These are phyloP conservation scores for Kwoniella europaea DNA, from an alignment of 768 basidiomycete species.

Conservation along the genomic window DNA sequence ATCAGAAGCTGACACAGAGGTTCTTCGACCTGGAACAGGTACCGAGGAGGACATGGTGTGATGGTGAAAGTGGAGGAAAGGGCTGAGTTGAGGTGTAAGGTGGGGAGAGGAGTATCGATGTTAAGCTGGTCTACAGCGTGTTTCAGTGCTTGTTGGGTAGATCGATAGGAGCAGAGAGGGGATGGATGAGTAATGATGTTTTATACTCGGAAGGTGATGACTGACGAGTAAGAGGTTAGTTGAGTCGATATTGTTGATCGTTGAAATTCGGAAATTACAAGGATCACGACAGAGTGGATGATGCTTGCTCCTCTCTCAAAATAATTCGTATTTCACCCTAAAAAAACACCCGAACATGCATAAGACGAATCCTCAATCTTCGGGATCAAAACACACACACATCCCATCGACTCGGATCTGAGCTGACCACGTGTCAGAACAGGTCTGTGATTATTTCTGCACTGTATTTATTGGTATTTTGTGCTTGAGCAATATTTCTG, in stretches of 20 bases:
- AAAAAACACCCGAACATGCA: not conserved
- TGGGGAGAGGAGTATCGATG: not conserved
- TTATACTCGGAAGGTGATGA: not conserved
- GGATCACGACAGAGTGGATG: constrained; percentile 10
- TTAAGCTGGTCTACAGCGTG: constrained; percentile 12
- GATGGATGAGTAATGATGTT: not conserved
- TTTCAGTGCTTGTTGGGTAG: not conserved
- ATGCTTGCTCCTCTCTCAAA: not conserved
- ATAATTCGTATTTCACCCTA: not conserved
- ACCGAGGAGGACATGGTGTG: constrained; percentile 32
- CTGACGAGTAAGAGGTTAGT: not conserved
- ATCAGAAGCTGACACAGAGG: constrained; percentile 57
- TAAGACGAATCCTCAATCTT: not conserved
- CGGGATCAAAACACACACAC: constrained; percentile 5
- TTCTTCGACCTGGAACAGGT: constrained; percentile 42
- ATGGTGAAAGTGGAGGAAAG: constrained; percentile 4
- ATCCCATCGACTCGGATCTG: not conserved
- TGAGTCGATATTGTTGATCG: not conserved
- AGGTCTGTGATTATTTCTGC: not conserved
- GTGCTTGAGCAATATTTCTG: constrained; percentile 8
- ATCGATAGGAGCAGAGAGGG: not conserved
- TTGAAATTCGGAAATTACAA: constrained; percentile 9
- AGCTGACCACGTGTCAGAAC: not conserved
- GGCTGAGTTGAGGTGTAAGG: not conserved
- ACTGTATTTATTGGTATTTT: not conserved